Evolutionary conservation across 768 basidiomycete species (phyloP), one percentile per base, ranked within the genome.

Genomic region (Galerina marginata): DNA sequence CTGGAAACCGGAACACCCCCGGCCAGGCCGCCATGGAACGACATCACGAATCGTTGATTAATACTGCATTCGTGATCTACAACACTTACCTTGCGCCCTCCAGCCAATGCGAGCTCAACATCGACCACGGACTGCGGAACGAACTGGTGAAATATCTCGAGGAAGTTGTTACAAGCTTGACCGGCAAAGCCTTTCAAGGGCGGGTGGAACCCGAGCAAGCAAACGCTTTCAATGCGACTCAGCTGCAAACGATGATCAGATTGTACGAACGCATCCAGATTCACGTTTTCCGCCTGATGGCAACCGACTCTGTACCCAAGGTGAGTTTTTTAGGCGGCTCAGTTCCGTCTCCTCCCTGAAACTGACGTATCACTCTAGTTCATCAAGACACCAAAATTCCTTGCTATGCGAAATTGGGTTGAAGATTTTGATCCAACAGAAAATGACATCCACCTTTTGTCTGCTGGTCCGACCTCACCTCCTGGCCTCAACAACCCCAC

Each of bases 301-400:
- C 97, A 15, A 96, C 96, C 57, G 97, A 99, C 74, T 98, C 96
- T 6, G 91, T 99, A n/a, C 97, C 97, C 12, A 96, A 96, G 84
- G 93, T 92, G 67, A 29, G 80, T 68, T 55, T 54, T 46, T n/a
- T 38, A 33, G 36, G 4, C 15, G 23, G 43, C 47, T 42, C 47
- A 26, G 23, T 40, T 38, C 9, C n/a, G 12, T 12, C 11, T 67
- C 16, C 53, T 39, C 15, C 47, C 42, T 39, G 55, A 25, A 33
- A 14, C 20, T 25, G 3, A 10, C 16, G 4, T n/a, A 50, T 44
- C 62, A 60, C 55, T 20, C 39, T 60, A 95, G 93, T 95, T 95
- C 78, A 92, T 93, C 77, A 94, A 94, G 74, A 93, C 91, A 1
- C 84, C 89, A 29, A 86, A 86, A 67, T 95, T 94, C 79, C 75